Base-by-base conservation (phyloP, 192 early-diverging fungal genomes). In the Gigaspora rosea region DNA sequence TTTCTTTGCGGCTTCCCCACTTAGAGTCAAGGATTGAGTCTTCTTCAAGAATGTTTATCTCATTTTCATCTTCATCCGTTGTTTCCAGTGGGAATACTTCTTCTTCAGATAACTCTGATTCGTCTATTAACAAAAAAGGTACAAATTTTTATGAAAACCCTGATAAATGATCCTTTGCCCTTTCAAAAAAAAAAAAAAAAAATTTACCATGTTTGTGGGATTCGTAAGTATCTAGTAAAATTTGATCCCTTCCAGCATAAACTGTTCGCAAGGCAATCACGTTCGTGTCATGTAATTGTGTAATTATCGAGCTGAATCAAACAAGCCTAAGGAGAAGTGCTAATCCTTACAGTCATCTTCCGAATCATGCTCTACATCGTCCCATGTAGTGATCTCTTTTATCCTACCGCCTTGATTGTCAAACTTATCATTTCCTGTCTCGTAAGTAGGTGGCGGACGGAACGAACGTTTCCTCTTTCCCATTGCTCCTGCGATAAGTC, bases 1-100 rank as follows among this genome's bases (percentile, higher is more conserved):
- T 89, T 64, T 89, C 82, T 70, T 92, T 89, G 33, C 82, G 86
- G 50, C 85, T 89, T 41, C 95, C 95, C 95, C 95, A 97, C 0
- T 93, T 90, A 41, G 92, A 56, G 50, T 87, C 86, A 22, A 78
- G 78, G 57, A 72, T 79, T 85, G 82, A 73, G 27, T 83, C 82
- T 41, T 79, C 76, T 9, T 80, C 82, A 18, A 57, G 33, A 32
- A 78, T 77, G 22, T 70, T 76, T 11, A 61, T 71, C 48, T 83
- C 85, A 0, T 81, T 85, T 36, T 86, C 84, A 49, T 83, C 82
- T 6, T 86, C 86, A 2, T 84, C 83, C 12, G 81, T 85, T 9
- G 80, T 86, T 15, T 88, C 87, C n/a, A 95, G 81, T 46, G 90
- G 90, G 76, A 93, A 87, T 4, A 95, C 92, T 80, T 96, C 93